Conservation (phyloP, 305 asterid genomes). For the Salvia sclarea region DNA sequence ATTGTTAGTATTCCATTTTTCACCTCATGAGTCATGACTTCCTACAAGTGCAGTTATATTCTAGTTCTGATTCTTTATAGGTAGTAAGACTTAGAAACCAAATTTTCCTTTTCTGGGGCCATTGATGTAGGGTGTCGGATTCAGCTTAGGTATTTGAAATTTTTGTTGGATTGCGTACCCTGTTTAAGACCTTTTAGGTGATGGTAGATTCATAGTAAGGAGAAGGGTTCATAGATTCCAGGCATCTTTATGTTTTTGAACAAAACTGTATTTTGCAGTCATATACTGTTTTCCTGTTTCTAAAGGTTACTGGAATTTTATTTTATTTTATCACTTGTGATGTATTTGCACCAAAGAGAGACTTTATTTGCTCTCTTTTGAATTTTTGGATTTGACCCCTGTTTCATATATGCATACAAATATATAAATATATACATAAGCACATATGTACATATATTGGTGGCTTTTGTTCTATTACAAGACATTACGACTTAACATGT, state of each 20-base stretch:
- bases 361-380: background rate
- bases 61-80: background rate
- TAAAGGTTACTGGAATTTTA: background rate
- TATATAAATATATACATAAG: too few species aligned
- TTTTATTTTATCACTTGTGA: constrained; percentile 18
- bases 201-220: background rate
- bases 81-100: constrained; percentile 3
- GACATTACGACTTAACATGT: constrained; percentile 28
- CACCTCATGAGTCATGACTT: constrained; percentile 1
- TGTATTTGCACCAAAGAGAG: constrained; percentile 10
- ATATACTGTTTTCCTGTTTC: constrained; percentile 1
- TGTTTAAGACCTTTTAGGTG: background rate
- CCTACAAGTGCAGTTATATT: constrained; percentile 21
- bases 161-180: constrained; percentile 7
- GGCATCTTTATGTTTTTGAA: background rate
- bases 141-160: background rate
- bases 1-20: background rate
- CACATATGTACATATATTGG: background rate
- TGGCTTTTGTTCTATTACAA: constrained; percentile 16
- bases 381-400: background rate
- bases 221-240: background rate
- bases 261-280: background rate
- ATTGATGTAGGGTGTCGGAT: background rate
- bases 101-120: background rate
- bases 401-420: background rate